A percentile compares a stretch with the other conserved stretches of the same genome.
These are phyloP conservation scores for Peronospora belbahrii DNA, from an alignment of 352 stramenopile species.

Conservation along the genomic window DNA sequence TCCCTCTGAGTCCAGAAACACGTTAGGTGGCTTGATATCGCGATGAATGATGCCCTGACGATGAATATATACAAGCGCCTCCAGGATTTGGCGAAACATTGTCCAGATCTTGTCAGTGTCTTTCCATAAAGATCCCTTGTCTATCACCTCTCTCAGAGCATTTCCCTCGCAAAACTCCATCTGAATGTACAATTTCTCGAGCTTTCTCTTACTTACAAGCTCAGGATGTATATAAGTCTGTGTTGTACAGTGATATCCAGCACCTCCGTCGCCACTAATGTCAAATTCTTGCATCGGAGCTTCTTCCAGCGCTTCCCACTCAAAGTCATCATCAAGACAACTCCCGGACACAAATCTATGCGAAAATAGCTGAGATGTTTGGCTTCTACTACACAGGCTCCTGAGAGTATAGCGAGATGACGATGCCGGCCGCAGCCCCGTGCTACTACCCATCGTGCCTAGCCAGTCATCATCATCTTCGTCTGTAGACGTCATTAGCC, in stretches of 20 bases:
- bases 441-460: constrained; percentile 54
- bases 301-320: constrained; percentile 65
- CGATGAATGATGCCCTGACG: constrained; percentile 89
- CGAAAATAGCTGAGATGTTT: constrained; percentile 29
- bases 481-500: constrained; percentile 32
- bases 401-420: constrained; percentile 54
- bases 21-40: constrained; percentile 90
- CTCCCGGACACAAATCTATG: constrained; percentile 29
- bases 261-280: constrained; percentile 27
- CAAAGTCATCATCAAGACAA: constrained; percentile 51
- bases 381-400: constrained; percentile 39
- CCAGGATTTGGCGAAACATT: constrained; percentile 91
- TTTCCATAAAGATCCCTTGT: constrained; percentile 79
- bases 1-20: constrained; percentile 90
- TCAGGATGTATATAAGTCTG: constrained; percentile 16
- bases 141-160: constrained; percentile 91
- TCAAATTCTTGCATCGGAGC: constrained; percentile 31
- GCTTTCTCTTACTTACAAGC: constrained; percentile 31
- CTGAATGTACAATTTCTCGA: constrained; percentile 88
- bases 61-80: constrained; percentile 94
- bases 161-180: constrained; percentile 95
- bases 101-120: constrained; percentile 90
- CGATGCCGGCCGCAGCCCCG: constrained; percentile 57
- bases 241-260: constrained; percentile 8
- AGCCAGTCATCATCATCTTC: constrained; percentile 80